phyloP scores from a whole-genome alignment of 371 early-diverging fungal species.

The Mucor piriformis region DNA sequence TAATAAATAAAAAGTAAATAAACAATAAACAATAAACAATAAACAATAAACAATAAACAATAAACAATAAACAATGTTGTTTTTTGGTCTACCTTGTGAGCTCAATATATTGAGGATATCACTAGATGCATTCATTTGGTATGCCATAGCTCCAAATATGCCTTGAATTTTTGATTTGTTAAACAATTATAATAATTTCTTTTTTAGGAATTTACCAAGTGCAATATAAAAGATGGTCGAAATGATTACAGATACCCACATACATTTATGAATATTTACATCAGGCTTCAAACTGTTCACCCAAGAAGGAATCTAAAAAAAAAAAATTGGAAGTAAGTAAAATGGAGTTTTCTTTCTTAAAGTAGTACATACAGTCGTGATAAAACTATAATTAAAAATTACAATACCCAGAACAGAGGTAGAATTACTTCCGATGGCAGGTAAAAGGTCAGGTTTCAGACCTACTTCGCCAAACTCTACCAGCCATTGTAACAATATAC shows the following conservation, averaged over 20 bases:
- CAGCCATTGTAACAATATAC: slow-evolving; percentile 59
- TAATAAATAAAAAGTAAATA: slow-evolving; percentile 8
- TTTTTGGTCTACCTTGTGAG: slow-evolving; percentile 26
- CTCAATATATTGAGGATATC: slow-evolving; percentile 52
- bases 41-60: not conserved
- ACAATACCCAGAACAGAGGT: slow-evolving; percentile 61
- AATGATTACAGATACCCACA: slow-evolving; percentile 52
- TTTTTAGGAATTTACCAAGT: slow-evolving; percentile 29
- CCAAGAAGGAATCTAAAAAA: slow-evolving; percentile 60
- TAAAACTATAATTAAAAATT: slow-evolving; percentile 65
- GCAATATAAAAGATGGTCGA: slow-evolving; percentile 54
- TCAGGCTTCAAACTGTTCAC: slow-evolving; percentile 56
- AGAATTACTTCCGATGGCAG: slow-evolving; percentile 47
- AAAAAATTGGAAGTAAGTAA: not conserved
- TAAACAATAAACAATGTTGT: not conserved
- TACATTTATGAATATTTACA: slow-evolving; percentile 57
- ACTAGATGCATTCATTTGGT: slow-evolving; percentile 49
- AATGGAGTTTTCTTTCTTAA: not conserved
- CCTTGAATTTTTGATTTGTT: slow-evolving; percentile 20
- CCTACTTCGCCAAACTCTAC: slow-evolving; percentile 58
- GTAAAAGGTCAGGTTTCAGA: slow-evolving; percentile 46
- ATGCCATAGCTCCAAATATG: slow-evolving; percentile 61
- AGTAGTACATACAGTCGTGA: slow-evolving; percentile 48
- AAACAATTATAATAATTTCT: not conserved
- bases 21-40: not conserved